phyloP scores from a whole-genome alignment of 768 basidiomycete genomes.

The Trametes villosa region DNA sequence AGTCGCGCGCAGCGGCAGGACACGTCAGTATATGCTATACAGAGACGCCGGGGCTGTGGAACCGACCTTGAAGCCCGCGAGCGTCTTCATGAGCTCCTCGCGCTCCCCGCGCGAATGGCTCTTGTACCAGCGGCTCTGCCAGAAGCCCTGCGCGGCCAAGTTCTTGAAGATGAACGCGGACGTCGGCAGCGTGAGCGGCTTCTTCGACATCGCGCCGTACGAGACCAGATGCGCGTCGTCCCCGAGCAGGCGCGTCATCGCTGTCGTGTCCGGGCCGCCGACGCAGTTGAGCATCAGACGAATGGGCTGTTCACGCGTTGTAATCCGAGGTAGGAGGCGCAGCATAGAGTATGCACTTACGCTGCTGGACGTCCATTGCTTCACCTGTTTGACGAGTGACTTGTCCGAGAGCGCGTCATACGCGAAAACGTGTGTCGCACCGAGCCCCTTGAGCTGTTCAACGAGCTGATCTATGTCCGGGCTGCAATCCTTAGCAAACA shows the following conservation, averaged over 20 bases:
- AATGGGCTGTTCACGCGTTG: conserved; percentile 38
- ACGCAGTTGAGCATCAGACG: conserved; percentile 60
- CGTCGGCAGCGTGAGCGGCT: conserved; percentile 76
- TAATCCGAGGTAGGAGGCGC: background rate
- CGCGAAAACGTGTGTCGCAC: conserved; percentile 77
- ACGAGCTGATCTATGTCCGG: conserved; percentile 58
- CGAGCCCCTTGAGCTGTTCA: conserved; percentile 56
- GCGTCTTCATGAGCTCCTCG: conserved; percentile 39
- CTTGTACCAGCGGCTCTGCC: conserved; percentile 76
- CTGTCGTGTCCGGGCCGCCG: conserved; percentile 67
- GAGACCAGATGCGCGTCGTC: conserved; percentile 76
- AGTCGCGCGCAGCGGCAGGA: background rate
- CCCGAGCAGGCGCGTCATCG: conserved; percentile 72
- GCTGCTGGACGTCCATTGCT: conserved; percentile 66
- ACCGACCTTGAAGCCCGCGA: conserved; percentile 56
- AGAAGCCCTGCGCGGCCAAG: conserved; percentile 75
- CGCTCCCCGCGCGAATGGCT: conserved; percentile 49
- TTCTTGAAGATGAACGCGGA: conserved; percentile 87
- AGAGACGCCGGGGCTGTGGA: background rate
- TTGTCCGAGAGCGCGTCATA: conserved; percentile 75
- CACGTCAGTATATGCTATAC: conserved; percentile 1
- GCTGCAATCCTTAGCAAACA: background rate
- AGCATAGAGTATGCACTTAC: conserved; percentile 38
- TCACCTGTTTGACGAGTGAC: conserved; percentile 54
- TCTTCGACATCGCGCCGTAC: conserved; percentile 90